These are phyloP conservation scores for Colletotrichum filicis DNA, from an alignment of 2,329 filamentous ascomycete species.

Conservation along the genomic window DNA sequence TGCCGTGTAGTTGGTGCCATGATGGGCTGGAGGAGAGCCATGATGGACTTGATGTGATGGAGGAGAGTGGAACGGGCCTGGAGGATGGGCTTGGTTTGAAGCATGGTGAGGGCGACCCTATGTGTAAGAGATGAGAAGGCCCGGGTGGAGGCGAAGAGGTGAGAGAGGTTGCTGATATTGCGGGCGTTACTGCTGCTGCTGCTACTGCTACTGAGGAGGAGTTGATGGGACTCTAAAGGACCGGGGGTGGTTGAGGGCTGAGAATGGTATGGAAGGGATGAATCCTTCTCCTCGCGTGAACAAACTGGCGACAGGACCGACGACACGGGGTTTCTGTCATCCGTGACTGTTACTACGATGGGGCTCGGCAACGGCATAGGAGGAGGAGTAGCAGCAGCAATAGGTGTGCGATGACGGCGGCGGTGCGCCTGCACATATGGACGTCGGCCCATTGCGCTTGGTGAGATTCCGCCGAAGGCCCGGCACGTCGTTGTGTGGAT, in stretches of 20 bases:
- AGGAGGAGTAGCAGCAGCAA: not conserved
- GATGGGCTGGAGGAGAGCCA: constrained; percentile 29
- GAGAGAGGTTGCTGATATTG: not conserved
- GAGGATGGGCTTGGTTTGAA: constrained; percentile 11
- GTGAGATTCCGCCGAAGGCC: constrained; percentile 15
- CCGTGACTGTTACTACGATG: not conserved
- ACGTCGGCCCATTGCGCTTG: constrained; percentile 25
- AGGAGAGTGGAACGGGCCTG: constrained; percentile 10
- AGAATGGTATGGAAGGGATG: constrained; percentile 21
- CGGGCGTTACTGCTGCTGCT: not conserved
- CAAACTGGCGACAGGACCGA: constrained; percentile 15
- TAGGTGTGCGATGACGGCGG: constrained; percentile 19
- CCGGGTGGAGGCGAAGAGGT: not conserved
- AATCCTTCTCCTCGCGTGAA: constrained; percentile 23
- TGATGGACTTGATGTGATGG: constrained; percentile 13
- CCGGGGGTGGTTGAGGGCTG: not conserved
- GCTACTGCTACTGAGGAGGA: not conserved
- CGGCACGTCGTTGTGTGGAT: constrained; percentile 27
- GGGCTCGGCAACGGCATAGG: not conserved
- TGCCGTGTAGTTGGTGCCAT: constrained; percentile 6
- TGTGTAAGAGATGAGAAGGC: constrained; percentile 2
- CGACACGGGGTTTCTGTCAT: constrained; percentile 13
- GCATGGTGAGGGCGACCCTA: constrained; percentile 9
- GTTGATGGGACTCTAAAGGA: not conserved
- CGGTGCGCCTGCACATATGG: constrained; percentile 23